Evolutionary conservation across 2,329 filamentous ascomycete species (phyloP).

Genomic region (Colletotrichum sp.): DNA sequence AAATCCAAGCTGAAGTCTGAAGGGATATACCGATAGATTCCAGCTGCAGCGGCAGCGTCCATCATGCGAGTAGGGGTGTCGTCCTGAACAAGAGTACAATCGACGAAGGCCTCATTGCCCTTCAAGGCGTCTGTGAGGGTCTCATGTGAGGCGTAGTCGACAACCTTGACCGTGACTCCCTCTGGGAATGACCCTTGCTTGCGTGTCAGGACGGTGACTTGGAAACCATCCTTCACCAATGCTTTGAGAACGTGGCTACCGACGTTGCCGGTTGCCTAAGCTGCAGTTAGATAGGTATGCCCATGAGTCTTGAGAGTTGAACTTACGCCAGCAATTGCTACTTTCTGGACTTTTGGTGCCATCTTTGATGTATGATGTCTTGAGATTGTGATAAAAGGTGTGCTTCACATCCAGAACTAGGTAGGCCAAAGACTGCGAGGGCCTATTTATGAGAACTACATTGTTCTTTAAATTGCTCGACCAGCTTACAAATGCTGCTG

Average conservation of each 20-base stretch:
- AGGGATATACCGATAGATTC: conserved; percentile 66
- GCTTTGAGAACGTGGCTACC: conserved; percentile 33
- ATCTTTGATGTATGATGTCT: not conserved
- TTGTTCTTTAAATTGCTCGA: not conserved
- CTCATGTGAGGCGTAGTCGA: conserved; percentile 50
- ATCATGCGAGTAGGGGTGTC: conserved; percentile 50
- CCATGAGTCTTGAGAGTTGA: too few species aligned
- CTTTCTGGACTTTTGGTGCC: conserved; percentile 33
- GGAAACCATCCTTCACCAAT: conserved; percentile 35
- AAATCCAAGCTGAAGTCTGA: conserved; percentile 57
- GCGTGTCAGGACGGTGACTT: conserved; percentile 60
- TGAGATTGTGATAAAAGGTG: not conserved
- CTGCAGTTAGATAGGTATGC: not conserved
- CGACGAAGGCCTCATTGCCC: conserved; percentile 61
- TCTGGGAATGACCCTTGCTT: conserved; percentile 25
- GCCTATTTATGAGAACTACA: not conserved
- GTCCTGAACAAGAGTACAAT: conserved; percentile 30
- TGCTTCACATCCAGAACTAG: not conserved
- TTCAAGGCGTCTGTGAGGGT: conserved; percentile 55
- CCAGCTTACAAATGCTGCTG: not conserved
- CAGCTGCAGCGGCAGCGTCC: conserved; percentile 62
- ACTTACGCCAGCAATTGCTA: conserved; percentile 39
- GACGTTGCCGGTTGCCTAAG: conserved; percentile 34
- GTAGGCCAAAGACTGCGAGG: not conserved
- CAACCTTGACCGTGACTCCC: conserved; percentile 45